A percentile compares a stretch with the other conserved stretches of the same genome.
Evolutionary conservation across 2,329 filamentous ascomycete species (phyloP).

Genomic region (Pochonia chlamydosporia): DNA sequence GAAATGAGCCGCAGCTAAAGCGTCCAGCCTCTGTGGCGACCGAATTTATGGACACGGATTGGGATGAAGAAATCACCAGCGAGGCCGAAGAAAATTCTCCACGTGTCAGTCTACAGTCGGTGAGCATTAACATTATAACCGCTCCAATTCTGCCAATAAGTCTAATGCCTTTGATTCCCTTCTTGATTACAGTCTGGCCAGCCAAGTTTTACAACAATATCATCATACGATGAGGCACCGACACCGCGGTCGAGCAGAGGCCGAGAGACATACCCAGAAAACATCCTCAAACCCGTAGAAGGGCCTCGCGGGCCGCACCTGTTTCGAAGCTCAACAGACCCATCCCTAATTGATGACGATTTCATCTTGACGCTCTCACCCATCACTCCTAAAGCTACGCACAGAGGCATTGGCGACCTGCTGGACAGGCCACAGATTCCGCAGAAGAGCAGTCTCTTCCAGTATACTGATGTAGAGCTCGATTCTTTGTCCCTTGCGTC

Average conservation of each 20-base stretch:
- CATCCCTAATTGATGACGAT: conserved; percentile 34
- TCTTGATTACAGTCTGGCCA: conserved; percentile 50
- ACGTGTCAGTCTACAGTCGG: conserved; percentile 64
- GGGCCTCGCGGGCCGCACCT: conserved; percentile 83
- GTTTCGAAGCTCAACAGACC: conserved; percentile 65
- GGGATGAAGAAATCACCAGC: conserved; percentile 51
- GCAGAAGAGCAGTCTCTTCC: conserved; percentile 45
- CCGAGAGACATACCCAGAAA: conserved; percentile 54
- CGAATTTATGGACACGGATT: conserved; percentile 73
- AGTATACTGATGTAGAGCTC: conserved; percentile 51
- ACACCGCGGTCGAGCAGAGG: conserved; percentile 66
- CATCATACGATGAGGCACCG: conserved; percentile 75
- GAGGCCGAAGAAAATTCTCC: conserved; percentile 61
- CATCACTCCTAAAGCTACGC: conserved; percentile 61
- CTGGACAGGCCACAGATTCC: conserved; percentile 17
- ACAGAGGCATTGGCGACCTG: conserved; percentile 26
- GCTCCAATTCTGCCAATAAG: not conserved
- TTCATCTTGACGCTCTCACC: conserved; percentile 65
- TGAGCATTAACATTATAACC: conserved; percentile 37
- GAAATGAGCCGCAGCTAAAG: conserved; percentile 38
- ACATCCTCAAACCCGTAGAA: conserved; percentile 61
- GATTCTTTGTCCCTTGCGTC: conserved; percentile 53
- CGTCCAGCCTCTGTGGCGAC: conserved; percentile 67
- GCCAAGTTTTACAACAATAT: conserved; percentile 78
- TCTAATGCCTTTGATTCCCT: conserved; percentile 8